phyloP scores from a whole-genome alignment of 2,329 filamentous ascomycete species.

The Fusarium sp. region DNA sequence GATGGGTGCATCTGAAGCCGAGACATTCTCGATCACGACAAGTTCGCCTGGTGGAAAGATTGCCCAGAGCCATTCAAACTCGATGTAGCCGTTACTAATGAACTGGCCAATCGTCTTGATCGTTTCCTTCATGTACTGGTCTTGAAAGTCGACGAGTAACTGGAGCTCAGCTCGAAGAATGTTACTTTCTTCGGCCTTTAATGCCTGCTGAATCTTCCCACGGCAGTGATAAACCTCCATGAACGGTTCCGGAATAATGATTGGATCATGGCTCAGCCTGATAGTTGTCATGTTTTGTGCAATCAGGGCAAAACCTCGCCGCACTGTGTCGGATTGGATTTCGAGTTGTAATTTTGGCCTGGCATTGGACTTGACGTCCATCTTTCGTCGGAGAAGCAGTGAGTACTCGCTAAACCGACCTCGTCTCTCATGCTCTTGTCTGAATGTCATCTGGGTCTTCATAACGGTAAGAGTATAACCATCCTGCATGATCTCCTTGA shows the following conservation, averaged over 20 bases:
- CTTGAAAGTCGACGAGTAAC: neutral
- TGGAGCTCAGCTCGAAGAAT: neutral
- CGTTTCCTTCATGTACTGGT: neutral
- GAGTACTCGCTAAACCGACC: neutral
- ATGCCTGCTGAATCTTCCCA: neutral
- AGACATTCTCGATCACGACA: neutral
- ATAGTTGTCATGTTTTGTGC: neutral
- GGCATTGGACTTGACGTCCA: neutral
- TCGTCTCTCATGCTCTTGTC: neutral
- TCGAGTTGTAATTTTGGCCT: neutral
- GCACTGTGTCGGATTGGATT: neutral
- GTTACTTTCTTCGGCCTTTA: neutral
- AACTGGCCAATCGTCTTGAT: neutral
- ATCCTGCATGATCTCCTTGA: neutral
- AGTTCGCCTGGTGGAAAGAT: neutral
- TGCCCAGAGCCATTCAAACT: neutral
- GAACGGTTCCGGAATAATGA: neutral
- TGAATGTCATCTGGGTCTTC: neutral
- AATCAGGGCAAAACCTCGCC: neutral
- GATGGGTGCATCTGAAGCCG: neutral
- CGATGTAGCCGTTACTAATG: neutral
- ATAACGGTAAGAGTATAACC: neutral
- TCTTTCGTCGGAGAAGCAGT: neutral
- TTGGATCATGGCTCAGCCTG: neutral
- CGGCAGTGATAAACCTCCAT: neutral